Conservation (phyloP, 2,329 filamentous ascomycete species). For the Ilyonectria destructans region DNA sequence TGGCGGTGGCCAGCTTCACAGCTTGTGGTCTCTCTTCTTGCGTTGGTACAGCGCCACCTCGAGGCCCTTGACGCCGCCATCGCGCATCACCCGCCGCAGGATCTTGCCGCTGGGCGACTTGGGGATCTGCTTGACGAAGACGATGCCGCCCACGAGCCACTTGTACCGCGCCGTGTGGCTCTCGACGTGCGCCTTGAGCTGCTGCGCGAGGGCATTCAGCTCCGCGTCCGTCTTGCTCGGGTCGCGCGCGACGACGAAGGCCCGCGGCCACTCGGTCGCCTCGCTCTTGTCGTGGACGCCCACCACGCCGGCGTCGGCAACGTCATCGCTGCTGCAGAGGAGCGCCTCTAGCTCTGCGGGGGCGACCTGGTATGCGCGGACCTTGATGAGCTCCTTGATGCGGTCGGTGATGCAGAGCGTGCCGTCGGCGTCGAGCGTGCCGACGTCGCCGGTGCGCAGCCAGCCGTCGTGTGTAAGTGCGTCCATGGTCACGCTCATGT, state of each 20-base stretch:
- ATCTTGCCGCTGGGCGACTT: conserved; percentile 76
- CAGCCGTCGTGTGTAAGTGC: conserved; percentile 71
- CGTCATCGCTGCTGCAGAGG: conserved; percentile 56
- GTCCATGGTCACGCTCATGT: conserved; percentile 58
- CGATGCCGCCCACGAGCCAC: conserved; percentile 79
- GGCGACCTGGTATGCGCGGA: conserved; percentile 73
- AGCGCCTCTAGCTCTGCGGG: conserved; percentile 66
- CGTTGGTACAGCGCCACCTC: conserved; percentile 48
- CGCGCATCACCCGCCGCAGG: conserved; percentile 60
- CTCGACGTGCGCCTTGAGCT: conserved; percentile 73
- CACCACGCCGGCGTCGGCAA: conserved; percentile 79
- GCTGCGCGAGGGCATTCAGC: conserved; percentile 64
- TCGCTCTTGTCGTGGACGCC: conserved; percentile 70
- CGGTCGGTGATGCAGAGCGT: conserved; percentile 79
- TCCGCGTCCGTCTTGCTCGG: conserved; percentile 51
- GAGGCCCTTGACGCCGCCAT: conserved; percentile 57
- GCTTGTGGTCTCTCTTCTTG: conserved; percentile 43
- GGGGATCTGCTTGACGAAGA: conserved; percentile 79
- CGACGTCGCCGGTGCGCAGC: conserved; percentile 82
- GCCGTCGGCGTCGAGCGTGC: conserved; percentile 69
- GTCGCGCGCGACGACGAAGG: conserved; percentile 69
- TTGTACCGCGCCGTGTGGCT: conserved; percentile 76
- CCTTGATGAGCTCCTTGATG: conserved; percentile 79
- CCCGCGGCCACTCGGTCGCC: conserved; percentile 75
- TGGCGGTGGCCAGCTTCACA: not conserved